A percentile compares a stretch with the other conserved stretches of the same genome.
phyloP scores from a whole-genome alignment of 495 filamentous ascomycete genomes.

The Neurospora cerealis region DNA sequence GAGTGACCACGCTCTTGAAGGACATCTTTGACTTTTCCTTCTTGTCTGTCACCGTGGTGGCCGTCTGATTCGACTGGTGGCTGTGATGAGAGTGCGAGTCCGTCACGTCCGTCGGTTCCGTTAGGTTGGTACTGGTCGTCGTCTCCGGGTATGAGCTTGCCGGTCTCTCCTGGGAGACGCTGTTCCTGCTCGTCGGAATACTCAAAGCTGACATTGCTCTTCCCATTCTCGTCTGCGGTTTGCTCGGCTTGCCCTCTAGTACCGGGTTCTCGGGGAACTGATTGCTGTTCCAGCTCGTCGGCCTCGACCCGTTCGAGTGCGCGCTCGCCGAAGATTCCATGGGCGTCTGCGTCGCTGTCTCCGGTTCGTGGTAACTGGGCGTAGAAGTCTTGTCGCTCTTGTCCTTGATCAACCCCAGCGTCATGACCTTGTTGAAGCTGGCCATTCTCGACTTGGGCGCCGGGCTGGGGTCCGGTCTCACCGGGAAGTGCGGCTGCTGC shows the following conservation, averaged over 20 bases:
- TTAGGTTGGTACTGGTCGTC: neutral
- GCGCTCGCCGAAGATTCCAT: neutral
- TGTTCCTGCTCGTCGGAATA: neutral
- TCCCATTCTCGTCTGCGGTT: neutral
- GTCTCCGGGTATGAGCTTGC: neutral
- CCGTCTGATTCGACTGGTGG: neutral
- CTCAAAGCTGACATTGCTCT: neutral
- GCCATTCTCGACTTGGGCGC: neutral
- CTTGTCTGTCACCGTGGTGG: neutral
- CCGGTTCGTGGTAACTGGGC: neutral
- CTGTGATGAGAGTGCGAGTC: neutral
- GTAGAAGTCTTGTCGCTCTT: neutral
- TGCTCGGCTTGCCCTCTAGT: neutral
- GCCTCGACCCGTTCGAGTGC: neutral
- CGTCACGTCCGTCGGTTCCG: neutral
- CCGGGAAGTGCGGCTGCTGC: neutral
- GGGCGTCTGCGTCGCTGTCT: neutral
- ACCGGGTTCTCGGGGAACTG: neutral
- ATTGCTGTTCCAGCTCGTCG: neutral
- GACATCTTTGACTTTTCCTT: neutral
- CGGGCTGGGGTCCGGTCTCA: neutral
- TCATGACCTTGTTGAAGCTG: neutral
- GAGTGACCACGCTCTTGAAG: neutral
- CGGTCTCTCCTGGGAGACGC: neutral
- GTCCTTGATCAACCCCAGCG: neutral